Base-by-base conservation (phyloP, 2,329 filamentous ascomycete species). In the Colletotrichum chlorophyti region DNA sequence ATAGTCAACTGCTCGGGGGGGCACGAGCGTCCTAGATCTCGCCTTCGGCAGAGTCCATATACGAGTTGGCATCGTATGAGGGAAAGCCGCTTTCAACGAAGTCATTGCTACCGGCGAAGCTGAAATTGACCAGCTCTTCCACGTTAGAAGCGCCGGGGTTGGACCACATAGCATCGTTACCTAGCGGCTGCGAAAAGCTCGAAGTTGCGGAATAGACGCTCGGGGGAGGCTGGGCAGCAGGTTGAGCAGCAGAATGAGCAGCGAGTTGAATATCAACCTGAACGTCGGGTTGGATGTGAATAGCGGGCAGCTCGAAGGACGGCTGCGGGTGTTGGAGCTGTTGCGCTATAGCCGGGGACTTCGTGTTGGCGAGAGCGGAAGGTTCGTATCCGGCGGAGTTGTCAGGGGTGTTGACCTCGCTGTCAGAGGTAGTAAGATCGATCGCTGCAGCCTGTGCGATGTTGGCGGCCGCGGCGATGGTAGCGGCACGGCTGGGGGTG, bases 21-120 rank as follows among this genome's bases (percentile, higher is more conserved):
- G 17, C n/a, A 4, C 19, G 7, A 21, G 6, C 17, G 14, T 10
- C 46, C 66, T 58, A 78, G 53, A 73, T 69, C 64, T 78, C 76
- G 37, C 74, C 76, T 12, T 76, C 73, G 4, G 65, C 63, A n/a
- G n/a, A n/a, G 17, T 68, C 65, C 34, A 63, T 62, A 14, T 69
- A 69, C 23, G 60, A 48, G 35, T 50, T 34, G 35, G n/a, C n/a
- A n/a, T 45, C 21, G 24, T 31, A 38, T 3, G 50, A 27, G 26
- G 42, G 31, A 15, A 40, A 19, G 38, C 8, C 43, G 45, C 37
- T 14, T 53, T 38, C 35, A 26, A 24, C 35, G 21, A 17, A 48
- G 12, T 26, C 42, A 31, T 42, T 43, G 41, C 17, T 46, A 38
- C 45, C 34, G 32, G 34, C 43, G 10, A 65, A 58, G 38, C 52